These are phyloP conservation scores for Stipa capillata DNA, from an alignment of 176 grass and related monocot genomes.

Conservation along the genomic window DNA sequence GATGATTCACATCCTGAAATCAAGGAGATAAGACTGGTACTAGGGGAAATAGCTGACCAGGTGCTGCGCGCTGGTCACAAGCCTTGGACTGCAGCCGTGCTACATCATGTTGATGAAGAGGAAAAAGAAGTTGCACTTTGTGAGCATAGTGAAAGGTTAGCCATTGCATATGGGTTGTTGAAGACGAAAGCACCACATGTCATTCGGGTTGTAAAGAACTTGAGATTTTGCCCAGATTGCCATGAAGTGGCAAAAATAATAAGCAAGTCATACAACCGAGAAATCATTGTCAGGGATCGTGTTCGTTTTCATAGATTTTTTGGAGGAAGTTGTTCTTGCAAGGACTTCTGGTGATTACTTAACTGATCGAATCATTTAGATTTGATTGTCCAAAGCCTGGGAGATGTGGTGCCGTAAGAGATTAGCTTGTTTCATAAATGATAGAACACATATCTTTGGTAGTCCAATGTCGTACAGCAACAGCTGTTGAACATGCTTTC, in stretches of 20 bases:
- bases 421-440: neutral
- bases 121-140: slow-evolving; percentile 71
- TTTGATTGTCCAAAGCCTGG: neutral
- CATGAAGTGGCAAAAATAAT: slow-evolving; percentile 71
- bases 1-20: slow-evolving; percentile 78
- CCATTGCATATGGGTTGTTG: slow-evolving; percentile 63
- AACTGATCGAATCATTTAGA: neutral
- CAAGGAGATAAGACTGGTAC: slow-evolving; percentile 43
- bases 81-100: slow-evolving; percentile 48
- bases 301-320: slow-evolving; percentile 61
- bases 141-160: slow-evolving; percentile 75
- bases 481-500: neutral
- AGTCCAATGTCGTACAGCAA: neutral
- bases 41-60: slow-evolving; percentile 42
- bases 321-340: slow-evolving; percentile 55
- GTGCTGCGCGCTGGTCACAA: slow-evolving; percentile 38
- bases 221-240: slow-evolving; percentile 63
- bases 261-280: slow-evolving; percentile 46
- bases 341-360: slow-evolving; percentile 59
- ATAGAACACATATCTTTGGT: too few species aligned
- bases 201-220: slow-evolving; percentile 65
- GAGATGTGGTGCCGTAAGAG: neutral
- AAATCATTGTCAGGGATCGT: slow-evolving; percentile 66
- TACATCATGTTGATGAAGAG: slow-evolving; percentile 71
- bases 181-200: slow-evolving; percentile 40